Evolutionary conservation across 2,329 filamentous ascomycete genomes (phyloP).

Genomic region (Alternaria sp.): DNA sequence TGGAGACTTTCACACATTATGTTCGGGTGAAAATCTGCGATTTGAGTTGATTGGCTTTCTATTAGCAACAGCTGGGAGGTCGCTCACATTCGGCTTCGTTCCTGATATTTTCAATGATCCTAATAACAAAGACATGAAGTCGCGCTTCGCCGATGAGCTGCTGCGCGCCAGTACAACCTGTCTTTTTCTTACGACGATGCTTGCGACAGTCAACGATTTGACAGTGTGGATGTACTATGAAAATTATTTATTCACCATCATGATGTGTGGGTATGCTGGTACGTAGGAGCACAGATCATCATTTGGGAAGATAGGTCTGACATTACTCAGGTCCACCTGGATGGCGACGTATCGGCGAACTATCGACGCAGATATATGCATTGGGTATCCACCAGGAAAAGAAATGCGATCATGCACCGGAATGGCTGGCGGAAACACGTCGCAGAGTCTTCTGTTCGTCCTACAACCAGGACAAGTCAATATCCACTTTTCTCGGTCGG

Average conservation of each 20-base stretch:
- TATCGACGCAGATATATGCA: slow-evolving; percentile 43
- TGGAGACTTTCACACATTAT: slow-evolving; percentile 50
- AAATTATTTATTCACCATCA: slow-evolving; percentile 48
- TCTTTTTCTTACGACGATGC: slow-evolving; percentile 49
- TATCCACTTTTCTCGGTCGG: slow-evolving; percentile 47
- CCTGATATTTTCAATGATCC: slow-evolving; percentile 32
- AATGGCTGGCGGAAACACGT: slow-evolving; percentile 42
- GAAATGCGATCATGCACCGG: slow-evolving; percentile 32
- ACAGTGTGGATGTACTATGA: slow-evolving; percentile 47
- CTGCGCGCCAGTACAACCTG: slow-evolving; percentile 50
- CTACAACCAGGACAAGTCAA: slow-evolving; percentile 45
- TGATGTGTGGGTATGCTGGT: slow-evolving; percentile 52
- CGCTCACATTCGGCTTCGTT: slow-evolving; percentile 37
- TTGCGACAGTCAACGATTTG: slow-evolving; percentile 53
- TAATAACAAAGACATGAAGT: slow-evolving; percentile 24
- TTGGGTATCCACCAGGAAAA: slow-evolving; percentile 46
- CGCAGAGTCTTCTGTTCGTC: slow-evolving; percentile 39
- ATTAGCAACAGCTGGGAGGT: slow-evolving; percentile 50
- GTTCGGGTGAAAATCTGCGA: slow-evolving; percentile 50
- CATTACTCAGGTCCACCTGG: slow-evolving; percentile 32
- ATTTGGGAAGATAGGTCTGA: neutral
- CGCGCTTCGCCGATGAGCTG: slow-evolving; percentile 41
- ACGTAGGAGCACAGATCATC: slow-evolving; percentile 9
- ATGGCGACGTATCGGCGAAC: slow-evolving; percentile 45
- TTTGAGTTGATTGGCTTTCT: slow-evolving; percentile 53